Evolutionary conservation across 1,284 basidiomycete genomes (phyloP).

Genomic region (Neonothopanus nambi): DNA sequence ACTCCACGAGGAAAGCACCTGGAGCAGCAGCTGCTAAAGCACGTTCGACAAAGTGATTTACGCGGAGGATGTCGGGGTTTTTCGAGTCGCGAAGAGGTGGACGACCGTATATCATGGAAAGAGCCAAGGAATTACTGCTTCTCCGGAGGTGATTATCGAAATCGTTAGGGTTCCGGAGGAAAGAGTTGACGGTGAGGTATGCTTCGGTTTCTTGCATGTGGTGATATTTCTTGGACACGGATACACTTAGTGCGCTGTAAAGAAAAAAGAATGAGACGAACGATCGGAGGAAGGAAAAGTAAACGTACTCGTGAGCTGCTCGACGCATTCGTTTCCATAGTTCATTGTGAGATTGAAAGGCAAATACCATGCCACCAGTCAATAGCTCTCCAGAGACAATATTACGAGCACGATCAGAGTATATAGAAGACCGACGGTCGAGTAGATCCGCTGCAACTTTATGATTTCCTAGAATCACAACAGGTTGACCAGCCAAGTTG

Average conservation of each 20-base stretch:
- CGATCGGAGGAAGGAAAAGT: background rate
- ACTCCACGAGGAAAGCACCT: slow-evolving; percentile 20
- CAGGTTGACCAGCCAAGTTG: slow-evolving; percentile 8
- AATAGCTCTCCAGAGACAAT: slow-evolving; percentile 15
- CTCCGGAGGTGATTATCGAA: slow-evolving; percentile 16
- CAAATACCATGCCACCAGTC: slow-evolving; percentile 18
- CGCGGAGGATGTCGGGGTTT: slow-evolving; percentile 15
- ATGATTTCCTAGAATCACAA: slow-evolving; percentile 3
- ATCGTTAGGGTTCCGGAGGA: slow-evolving; percentile 10
- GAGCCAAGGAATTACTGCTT: slow-evolving; percentile 6
- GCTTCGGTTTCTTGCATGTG: slow-evolving; percentile 14
- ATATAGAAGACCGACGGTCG: slow-evolving; percentile 7
- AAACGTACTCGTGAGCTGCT: slow-evolving; percentile 16
- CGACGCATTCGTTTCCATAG: slow-evolving; percentile 18
- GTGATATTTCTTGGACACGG: slow-evolving; percentile 7
- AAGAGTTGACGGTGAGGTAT: slow-evolving; percentile 5
- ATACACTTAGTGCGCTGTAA: slow-evolving; percentile 2
- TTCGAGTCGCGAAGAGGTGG: slow-evolving; percentile 1
- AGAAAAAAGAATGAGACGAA: background rate
- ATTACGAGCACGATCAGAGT: slow-evolving; percentile 16
- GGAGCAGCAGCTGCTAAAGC: slow-evolving; percentile 17
- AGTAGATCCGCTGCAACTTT: slow-evolving; percentile 10
- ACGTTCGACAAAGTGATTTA: slow-evolving; percentile 17
- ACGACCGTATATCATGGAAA: background rate
- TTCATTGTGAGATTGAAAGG: slow-evolving; percentile 16